These are phyloP conservation scores for Boehmeria nivea DNA, from an alignment of 306 rosid genomes.

Conservation along the genomic window DNA sequence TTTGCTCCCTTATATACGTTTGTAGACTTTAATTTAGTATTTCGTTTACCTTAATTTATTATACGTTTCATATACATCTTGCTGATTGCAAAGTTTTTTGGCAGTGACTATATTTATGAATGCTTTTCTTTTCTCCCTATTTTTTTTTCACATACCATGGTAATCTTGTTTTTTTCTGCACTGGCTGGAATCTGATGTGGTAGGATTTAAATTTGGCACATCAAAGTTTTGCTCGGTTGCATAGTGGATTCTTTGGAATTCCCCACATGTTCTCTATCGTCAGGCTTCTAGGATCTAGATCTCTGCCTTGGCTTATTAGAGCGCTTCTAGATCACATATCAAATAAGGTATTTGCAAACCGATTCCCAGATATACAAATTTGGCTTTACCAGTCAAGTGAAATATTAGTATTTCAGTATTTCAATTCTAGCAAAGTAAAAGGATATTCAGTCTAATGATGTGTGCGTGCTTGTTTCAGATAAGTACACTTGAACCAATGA, in stretches of 20 bases:
- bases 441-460: slow-evolving; percentile 16
- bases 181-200: slow-evolving; percentile 5
- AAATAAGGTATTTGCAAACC: slow-evolving; percentile 56
- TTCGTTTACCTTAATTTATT: slow-evolving; percentile 16
- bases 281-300: slow-evolving; percentile 86
- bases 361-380: too few relatives aligned
- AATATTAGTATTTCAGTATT: too few relatives aligned
- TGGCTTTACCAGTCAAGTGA: too few relatives aligned
- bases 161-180: slow-evolving; percentile 1
- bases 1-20: slow-evolving; percentile 1
- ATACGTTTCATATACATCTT: slow-evolving; percentile 5
- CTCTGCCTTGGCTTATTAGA: slow-evolving; percentile 95
- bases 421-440: not conserved
- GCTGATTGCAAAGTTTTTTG: not conserved
- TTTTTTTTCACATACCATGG: too few relatives aligned
- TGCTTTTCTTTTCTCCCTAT: not conserved
- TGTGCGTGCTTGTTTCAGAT: slow-evolving; percentile 41
- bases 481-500: slow-evolving; percentile 85
- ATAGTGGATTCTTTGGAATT: slow-evolving; percentile 94
- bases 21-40: too few relatives aligned
- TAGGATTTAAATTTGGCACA: slow-evolving; percentile 94
- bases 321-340: slow-evolving; percentile 96
- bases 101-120: not conserved
- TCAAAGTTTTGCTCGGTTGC: slow-evolving; percentile 93
- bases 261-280: slow-evolving; percentile 84